Evolutionary conservation across 148 eudicot species (phyloP).

Genomic region (Rheum nobile): DNA sequence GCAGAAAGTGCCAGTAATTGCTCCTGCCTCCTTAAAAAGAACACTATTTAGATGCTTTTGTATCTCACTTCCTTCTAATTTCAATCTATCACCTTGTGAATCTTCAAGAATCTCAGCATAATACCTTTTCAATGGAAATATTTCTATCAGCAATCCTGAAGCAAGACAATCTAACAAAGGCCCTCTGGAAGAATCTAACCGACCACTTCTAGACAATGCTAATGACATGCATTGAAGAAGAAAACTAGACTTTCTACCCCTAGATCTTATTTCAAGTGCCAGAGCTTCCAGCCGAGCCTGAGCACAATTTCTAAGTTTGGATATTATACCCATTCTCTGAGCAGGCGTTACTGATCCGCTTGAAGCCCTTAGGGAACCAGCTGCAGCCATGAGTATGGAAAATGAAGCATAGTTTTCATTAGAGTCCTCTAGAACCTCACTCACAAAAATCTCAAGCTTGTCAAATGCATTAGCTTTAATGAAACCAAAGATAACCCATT

Average conservation of each 20-base stretch:
- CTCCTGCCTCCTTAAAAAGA: conserved; percentile 83
- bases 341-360: conserved; percentile 36
- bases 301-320: conserved; percentile 39
- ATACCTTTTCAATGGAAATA: conserved; percentile 50
- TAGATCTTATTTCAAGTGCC: conserved; percentile 39
- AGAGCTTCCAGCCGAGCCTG: conserved; percentile 45
- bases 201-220: conserved; percentile 71
- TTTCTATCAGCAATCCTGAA: conserved; percentile 59
- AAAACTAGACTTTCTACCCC: conserved; percentile 25
- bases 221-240: conserved; percentile 54
- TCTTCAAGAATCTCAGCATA: conserved; percentile 31
- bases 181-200: conserved; percentile 30
- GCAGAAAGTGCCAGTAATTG: conserved; percentile 71
- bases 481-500: conserved; percentile 63
- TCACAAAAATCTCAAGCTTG: conserved; percentile 30
- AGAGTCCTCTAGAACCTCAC: conserved; percentile 33
- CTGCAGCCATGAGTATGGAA: conserved; percentile 72
- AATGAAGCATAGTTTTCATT: conserved; percentile 29
- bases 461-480: conserved; percentile 32
- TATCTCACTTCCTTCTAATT: conserved; percentile 21
- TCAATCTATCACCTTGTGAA: conserved; percentile 16
- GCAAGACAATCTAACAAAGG: conserved; percentile 53
- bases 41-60: conserved; percentile 45
- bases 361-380: conserved; percentile 65
- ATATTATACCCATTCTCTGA: conserved; percentile 15